Conservation (phyloP, 352 stramenopile genomes). For the Phytophthora aleatoria region DNA sequence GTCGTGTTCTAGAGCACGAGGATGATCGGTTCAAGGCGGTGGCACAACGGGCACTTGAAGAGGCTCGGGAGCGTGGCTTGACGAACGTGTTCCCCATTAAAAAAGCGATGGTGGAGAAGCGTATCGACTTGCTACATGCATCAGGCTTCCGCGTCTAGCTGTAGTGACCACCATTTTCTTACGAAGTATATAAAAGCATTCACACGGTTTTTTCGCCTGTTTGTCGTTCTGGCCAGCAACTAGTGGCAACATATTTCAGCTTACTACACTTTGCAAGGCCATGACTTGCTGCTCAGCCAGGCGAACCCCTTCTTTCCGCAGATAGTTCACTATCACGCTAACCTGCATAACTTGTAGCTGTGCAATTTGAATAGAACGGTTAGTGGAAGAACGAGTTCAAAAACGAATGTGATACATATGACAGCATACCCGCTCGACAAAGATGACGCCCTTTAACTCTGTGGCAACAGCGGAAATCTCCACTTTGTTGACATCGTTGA, state of each 20-base stretch:
- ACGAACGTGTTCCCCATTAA: slow-evolving; percentile 75
- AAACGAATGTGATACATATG: neutral
- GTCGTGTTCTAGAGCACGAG: slow-evolving; percentile 45
- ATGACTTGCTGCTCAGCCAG: slow-evolving; percentile 74
- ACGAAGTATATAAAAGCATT: slow-evolving; percentile 11
- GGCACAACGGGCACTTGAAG: slow-evolving; percentile 54
- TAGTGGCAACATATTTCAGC: neutral
- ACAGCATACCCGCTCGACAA: slow-evolving; percentile 45
- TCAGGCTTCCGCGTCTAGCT: slow-evolving; percentile 75
- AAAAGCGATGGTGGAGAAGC: slow-evolving; percentile 71
- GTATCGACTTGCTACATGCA: slow-evolving; percentile 70
- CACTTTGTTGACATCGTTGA: slow-evolving; percentile 51
- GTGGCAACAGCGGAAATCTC: slow-evolving; percentile 32
- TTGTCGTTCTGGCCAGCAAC: neutral
- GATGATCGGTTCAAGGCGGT: slow-evolving; percentile 67
- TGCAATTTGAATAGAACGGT: neutral
- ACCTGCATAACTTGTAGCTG: slow-evolving; percentile 73
- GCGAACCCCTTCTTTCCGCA: slow-evolving; percentile 75
- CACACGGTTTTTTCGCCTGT: slow-evolving; percentile 1
- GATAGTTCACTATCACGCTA: slow-evolving; percentile 59
- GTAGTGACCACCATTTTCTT: slow-evolving; percentile 13
- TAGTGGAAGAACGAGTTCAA: neutral
- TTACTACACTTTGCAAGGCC: slow-evolving; percentile 65
- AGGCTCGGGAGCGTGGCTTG: slow-evolving; percentile 62
- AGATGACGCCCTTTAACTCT: slow-evolving; percentile 62